phyloP scores from a whole-genome alignment of 345 rosid species.

The Brassica cretica region DNA sequence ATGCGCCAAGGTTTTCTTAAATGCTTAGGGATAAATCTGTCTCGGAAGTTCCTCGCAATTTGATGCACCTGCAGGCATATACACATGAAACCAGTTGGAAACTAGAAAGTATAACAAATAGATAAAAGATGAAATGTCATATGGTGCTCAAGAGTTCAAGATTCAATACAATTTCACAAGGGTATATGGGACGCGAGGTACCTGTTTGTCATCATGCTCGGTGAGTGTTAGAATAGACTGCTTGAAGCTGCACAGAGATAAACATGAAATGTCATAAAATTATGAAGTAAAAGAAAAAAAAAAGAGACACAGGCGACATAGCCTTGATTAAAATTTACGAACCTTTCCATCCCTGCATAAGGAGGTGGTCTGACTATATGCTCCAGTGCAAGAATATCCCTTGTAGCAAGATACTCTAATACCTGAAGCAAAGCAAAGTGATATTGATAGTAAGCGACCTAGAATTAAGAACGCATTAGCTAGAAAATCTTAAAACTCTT shows the following conservation, averaged over 20 bases:
- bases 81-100: slow-evolving; percentile 17
- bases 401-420: slow-evolving; percentile 77
- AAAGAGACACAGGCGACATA: neutral
- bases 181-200: slow-evolving; percentile 29
- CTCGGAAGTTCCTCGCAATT: slow-evolving; percentile 86
- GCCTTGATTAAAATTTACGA: slow-evolving; percentile 7
- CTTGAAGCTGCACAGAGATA: slow-evolving; percentile 65
- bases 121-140: neutral
- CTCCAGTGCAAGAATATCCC: slow-evolving; percentile 38
- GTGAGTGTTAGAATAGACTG: slow-evolving; percentile 88
- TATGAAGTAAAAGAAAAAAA: slow-evolving; percentile 20
- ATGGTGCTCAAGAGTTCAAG: slow-evolving; percentile 11
- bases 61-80: slow-evolving; percentile 76
- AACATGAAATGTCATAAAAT: slow-evolving; percentile 25
- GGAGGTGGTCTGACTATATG: neutral
- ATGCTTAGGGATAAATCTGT: slow-evolving; percentile 80
- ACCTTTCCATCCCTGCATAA: slow-evolving; percentile 88
- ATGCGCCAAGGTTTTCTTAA: slow-evolving; percentile 53
- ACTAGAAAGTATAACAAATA: slow-evolving; percentile 3
- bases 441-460: slow-evolving; percentile 15
- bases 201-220: slow-evolving; percentile 94
- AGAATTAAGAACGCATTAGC: slow-evolving; percentile 5
- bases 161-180: too few species aligned
- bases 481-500: neutral
- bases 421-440: slow-evolving; percentile 53